These are phyloP conservation scores for Cordyceps tenuipes DNA, from an alignment of 2,329 filamentous ascomycete genomes.

Conservation along the genomic window DNA sequence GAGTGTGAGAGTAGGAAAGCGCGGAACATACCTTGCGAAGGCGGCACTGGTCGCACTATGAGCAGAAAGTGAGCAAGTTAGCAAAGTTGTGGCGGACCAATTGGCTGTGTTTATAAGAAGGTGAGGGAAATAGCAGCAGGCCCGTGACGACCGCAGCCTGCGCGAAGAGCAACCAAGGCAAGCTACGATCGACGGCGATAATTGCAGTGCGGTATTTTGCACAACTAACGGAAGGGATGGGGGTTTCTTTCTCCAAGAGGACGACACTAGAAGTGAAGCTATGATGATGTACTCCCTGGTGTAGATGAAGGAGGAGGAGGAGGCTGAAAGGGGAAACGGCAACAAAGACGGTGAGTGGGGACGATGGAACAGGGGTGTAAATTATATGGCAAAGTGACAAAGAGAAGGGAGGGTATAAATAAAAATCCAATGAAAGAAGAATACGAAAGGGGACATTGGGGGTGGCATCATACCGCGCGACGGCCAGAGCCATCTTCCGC, in stretches of 20 bases:
- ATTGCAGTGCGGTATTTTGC: slow-evolving; percentile 2
- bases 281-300: neutral
- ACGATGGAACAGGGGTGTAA: neutral
- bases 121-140: slow-evolving; percentile 4
- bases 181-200: neutral
- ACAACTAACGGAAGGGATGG: neutral
- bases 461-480: slow-evolving; percentile 10
- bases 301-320: neutral
- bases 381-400: neutral
- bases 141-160: neutral
- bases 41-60: slow-evolving; percentile 27
- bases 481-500: slow-evolving; percentile 12
- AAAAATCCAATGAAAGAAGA: neutral
- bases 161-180: neutral
- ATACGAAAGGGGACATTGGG: neutral
- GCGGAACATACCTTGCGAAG: slow-evolving; percentile 19
- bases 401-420: neutral
- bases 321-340: neutral
- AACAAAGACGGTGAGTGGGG: neutral
- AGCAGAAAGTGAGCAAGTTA: slow-evolving; percentile 11
- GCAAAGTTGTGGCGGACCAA: neutral
- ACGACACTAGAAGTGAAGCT: neutral
- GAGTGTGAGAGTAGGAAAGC: neutral
- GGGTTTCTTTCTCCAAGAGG: neutral
- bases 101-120: neutral